Base-by-base conservation (phyloP, 2,329 filamentous ascomycete species). In the Trichoderma simmonsii region DNA sequence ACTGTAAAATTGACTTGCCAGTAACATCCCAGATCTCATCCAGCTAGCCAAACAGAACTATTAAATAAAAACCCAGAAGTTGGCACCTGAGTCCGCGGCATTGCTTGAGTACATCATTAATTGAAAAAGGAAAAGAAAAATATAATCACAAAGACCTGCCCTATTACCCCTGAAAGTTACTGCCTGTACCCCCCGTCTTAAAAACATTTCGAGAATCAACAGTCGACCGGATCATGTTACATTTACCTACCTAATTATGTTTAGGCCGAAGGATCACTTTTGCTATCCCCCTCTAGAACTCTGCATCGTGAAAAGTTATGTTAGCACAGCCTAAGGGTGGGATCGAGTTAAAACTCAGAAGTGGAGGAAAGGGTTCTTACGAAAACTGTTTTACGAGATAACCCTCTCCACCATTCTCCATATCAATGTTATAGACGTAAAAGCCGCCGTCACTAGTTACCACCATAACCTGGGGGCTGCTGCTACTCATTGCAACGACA, bases 401-500 rank as follows among this genome's bases (percentile, higher is more conserved):
- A 0, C 96, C 96, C 82, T 99, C 96, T 28, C 96, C 96, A 21
- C 96, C 96, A 73, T 93, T 93, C 77, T 97, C 95, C 85, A 99
- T 89, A 80, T 99, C 95, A 70, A 99, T 94, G 75, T 93, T 95
- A 82, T 95, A 99, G 34, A 98, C 92, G 77, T 96, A 97, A 79
- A 98, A 98, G 28, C 92, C 92, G 11, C 96, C 96, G 80, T 99
- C 96, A 77, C 92, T 98, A 0, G 96, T 99, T 15, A 98, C 95
- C 0, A 98, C 93, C 95, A 99, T 98, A 63, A 99, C 93, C 78
- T 98, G 95, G 1, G 96, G 96, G 30, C 93, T 95, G 79, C 91
- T 97, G 78, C 92, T 96, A 79, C 93, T 97, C 91, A 99, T 97
- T 9, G 96, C 95, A 57, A 99, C 96, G n/a, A 99, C 95, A 75